Percentiles rank a stretch among this genome's conserved stretches.
These are phyloP conservation scores for Eremothecium coryli DNA, from an alignment of 1,139 yeast genomes.

Conservation along the genomic window DNA sequence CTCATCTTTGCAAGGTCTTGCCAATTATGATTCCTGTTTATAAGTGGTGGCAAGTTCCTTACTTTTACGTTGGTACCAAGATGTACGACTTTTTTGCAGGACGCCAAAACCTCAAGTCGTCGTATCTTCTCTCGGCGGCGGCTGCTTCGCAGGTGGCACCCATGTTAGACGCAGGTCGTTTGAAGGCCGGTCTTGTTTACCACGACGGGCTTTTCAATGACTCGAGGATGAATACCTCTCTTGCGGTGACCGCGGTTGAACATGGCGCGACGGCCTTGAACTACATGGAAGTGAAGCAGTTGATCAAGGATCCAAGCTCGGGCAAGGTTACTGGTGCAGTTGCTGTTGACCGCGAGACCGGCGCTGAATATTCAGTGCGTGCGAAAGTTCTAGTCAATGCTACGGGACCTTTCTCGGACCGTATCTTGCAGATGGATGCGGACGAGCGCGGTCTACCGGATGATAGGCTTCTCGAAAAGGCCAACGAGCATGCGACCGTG, in stretches of 20 bases:
- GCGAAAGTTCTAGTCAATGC: slow-evolving; percentile 83
- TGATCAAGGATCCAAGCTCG: slow-evolving; percentile 52
- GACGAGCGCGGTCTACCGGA: slow-evolving; percentile 60
- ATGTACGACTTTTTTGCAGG: slow-evolving; percentile 94
- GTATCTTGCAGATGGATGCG: slow-evolving; percentile 77
- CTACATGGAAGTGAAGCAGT: slow-evolving; percentile 71
- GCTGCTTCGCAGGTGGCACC: slow-evolving; percentile 75
- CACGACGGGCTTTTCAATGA: slow-evolving; percentile 95
- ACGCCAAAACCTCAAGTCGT: slow-evolving; percentile 67
- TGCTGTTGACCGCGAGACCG: slow-evolving; percentile 69
- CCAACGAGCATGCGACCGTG: slow-evolving; percentile 14
- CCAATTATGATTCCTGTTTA: slow-evolving; percentile 95
- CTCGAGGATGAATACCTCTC: slow-evolving; percentile 77
- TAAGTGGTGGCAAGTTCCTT: slow-evolving; percentile 94
- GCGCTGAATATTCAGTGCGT: slow-evolving; percentile 46
- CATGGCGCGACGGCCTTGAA: slow-evolving; percentile 86
- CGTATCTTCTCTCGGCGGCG: slow-evolving; percentile 63
- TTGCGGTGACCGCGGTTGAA: slow-evolving; percentile 78
- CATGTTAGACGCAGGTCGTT: slow-evolving; percentile 68
- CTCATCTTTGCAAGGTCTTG: slow-evolving; percentile 76
- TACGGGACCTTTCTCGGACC: slow-evolving; percentile 89
- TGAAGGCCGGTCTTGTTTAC: slow-evolving; percentile 87
- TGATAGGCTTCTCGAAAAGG: slow-evolving; percentile 32
- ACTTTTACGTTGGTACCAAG: slow-evolving; percentile 86
- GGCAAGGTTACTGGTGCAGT: slow-evolving; percentile 64